Percentiles rank a stretch among this genome's conserved stretches.
Evolutionary conservation across 352 stramenopile genomes (phyloP).

Genomic region (Phytopythium cucurbitacearum): DNA sequence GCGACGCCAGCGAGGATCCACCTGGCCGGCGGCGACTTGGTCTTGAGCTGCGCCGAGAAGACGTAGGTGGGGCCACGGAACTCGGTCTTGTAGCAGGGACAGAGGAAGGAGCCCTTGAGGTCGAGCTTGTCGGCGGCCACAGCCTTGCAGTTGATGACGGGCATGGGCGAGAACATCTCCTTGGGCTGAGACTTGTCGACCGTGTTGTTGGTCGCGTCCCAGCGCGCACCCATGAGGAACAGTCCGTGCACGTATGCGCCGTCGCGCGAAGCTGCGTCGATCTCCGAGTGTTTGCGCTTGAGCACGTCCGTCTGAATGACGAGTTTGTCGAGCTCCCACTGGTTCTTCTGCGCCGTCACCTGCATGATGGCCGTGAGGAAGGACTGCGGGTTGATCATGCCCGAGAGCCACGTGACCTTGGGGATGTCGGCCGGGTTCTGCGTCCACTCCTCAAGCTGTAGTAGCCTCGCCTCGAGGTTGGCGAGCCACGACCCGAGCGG

Average conservation of each 20-base stretch:
- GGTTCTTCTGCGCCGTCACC: conserved; percentile 96
- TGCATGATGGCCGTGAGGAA: conserved; percentile 98
- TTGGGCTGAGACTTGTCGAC: conserved; percentile 95
- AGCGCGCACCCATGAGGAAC: conserved; percentile 94
- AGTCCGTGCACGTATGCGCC: conserved; percentile 95
- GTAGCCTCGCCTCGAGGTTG: conserved; percentile 90
- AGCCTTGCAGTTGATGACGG: conserved; percentile 97
- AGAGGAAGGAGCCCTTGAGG: conserved; percentile 92
- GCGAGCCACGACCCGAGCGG: conserved; percentile 91
- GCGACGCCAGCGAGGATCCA: conserved; percentile 96
- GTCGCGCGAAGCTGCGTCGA: conserved; percentile 86
- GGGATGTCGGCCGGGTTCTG: conserved; percentile 95
- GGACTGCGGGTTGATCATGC: conserved; percentile 95
- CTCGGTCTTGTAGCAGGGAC: conserved; percentile 97
- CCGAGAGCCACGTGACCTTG: conserved; percentile 94
- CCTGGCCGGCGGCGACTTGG: conserved; percentile 90
- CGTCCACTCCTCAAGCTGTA: conserved; percentile 96
- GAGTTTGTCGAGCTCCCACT: conserved; percentile 96
- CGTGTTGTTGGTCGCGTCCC: conserved; percentile 88
- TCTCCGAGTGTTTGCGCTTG: conserved; percentile 91
- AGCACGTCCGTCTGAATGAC: conserved; percentile 97
- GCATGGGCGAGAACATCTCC: conserved; percentile 98
- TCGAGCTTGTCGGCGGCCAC: conserved; percentile 95
- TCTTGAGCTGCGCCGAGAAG: conserved; percentile 97
- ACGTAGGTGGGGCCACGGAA: conserved; percentile 95